Base-by-base conservation (phyloP, 2,329 filamentous ascomycete genomes). In the Didymellaceae sp. region DNA sequence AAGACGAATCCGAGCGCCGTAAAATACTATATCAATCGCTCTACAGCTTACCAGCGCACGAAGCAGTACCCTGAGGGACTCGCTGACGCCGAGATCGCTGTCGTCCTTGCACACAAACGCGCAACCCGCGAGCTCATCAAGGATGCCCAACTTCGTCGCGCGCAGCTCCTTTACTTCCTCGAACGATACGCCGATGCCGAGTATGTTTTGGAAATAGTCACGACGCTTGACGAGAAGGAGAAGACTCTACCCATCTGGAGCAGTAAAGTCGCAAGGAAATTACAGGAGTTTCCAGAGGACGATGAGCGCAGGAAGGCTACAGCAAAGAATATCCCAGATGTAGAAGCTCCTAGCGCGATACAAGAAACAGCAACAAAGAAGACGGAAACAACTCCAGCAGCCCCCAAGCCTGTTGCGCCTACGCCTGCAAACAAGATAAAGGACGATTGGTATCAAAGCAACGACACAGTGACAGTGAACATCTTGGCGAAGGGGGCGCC, bases 71-170 rank as follows among this genome's bases (percentile, higher is more conserved):
- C 77, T 17, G 74, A 85, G 52, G 79, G 58, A n/a, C 75, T 80
- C 22, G 52, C 62, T 37, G 78, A 80, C 55, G 77, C 77, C 44
- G 75, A 80, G 40, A 64, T 74, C 30, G 77, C 85, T 41, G 80
- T 84, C 47, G 77, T 84, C 2, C 79, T 82, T 17, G 89, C 91
- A 1, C 82, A 94, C 34, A 80, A 87, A 55, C 87, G 93, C 31
- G 89, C 83, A 24, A 88, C 87, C 63, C 85, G 89, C 41, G 85
- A 90, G 58, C 81, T 88, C 22, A 90, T 97, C 71, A 80, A 86
- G 35, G 84, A 90, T n/a, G 87, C 90, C 1, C 90, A 97, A 65
- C 84, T 94, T 64, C 85, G 92, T 61, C 85, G 93, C 28, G 89
- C 85, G 5, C 84, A 96, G 10, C 82, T 88, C 9, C 79, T 93